A percentile compares a stretch with the other conserved stretches of the same genome.
These are phyloP conservation scores for Pseudofabraea citricarpa DNA, from an alignment of 2,329 filamentous ascomycete genomes.

Conservation along the genomic window DNA sequence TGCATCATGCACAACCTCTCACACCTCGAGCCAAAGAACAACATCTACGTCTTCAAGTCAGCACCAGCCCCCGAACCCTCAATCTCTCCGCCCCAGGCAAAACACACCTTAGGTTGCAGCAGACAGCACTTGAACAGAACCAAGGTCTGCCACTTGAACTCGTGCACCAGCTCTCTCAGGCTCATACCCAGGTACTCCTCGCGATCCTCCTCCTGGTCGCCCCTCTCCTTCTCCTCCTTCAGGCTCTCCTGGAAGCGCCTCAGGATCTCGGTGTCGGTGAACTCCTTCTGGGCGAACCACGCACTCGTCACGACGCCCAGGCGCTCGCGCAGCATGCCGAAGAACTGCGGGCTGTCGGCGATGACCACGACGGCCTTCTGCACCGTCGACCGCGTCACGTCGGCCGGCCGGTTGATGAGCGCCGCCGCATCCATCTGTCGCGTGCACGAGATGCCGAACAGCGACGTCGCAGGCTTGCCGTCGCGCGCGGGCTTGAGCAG, in stretches of 20 bases:
- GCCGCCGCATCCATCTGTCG: slow-evolving; percentile 79
- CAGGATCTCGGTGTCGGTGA: slow-evolving; percentile 86
- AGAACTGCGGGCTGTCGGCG: slow-evolving; percentile 82
- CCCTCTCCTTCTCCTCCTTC: slow-evolving; percentile 59
- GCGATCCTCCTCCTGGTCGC: slow-evolving; percentile 65
- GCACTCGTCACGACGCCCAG: slow-evolving; percentile 86
- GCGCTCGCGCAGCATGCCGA: slow-evolving; percentile 86
- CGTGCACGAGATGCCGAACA: slow-evolving; percentile 95
- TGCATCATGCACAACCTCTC: slow-evolving; percentile 97
- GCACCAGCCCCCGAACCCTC: background rate
- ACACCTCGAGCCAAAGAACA: slow-evolving; percentile 96
- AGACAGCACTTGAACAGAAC: slow-evolving; percentile 91
- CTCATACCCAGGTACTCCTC: slow-evolving; percentile 89
- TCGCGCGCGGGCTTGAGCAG: slow-evolving; percentile 61
- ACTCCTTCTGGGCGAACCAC: slow-evolving; percentile 95
- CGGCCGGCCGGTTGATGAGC: slow-evolving; percentile 72
- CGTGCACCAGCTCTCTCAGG: slow-evolving; percentile 83
- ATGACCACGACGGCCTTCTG: slow-evolving; percentile 98
- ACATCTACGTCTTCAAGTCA: slow-evolving; percentile 60
- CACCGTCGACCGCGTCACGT: slow-evolving; percentile 95
- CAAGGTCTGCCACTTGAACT: slow-evolving; percentile 92
- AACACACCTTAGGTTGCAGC: slow-evolving; percentile 80
- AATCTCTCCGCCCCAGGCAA: background rate
- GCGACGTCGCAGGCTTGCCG: slow-evolving; percentile 61
- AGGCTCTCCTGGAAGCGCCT: slow-evolving; percentile 88